Percentiles rank a stretch among this genome's conserved stretches.
Evolutionary conservation across 306 rosid species (phyloP).

Genomic region (Chamaecrista fasciculata): DNA sequence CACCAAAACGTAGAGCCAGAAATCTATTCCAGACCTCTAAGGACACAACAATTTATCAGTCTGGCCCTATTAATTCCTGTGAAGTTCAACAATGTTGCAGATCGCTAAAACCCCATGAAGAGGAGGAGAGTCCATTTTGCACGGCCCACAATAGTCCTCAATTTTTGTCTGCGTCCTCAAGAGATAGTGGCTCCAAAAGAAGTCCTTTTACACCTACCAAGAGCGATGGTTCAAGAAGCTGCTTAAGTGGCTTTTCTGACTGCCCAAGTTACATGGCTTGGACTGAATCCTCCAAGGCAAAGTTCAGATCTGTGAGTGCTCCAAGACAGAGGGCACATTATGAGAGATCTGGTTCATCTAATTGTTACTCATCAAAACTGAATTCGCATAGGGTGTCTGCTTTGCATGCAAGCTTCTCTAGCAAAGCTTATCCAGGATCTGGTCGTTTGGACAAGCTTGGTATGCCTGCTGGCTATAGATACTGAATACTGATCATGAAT

Average conservation of each 20-base stretch:
- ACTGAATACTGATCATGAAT: constrained; percentile 28
- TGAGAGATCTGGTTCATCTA: constrained; percentile 60
- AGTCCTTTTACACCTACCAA: constrained; percentile 68
- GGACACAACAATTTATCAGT: constrained; percentile 50
- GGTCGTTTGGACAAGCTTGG: constrained; percentile 79
- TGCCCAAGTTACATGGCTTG: constrained; percentile 80
- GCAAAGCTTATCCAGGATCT: constrained; percentile 73
- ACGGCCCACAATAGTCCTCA: constrained; percentile 58
- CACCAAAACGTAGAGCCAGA: constrained; percentile 36
- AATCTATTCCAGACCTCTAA: constrained; percentile 44
- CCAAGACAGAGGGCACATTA: constrained; percentile 72
- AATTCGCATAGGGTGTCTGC: constrained; percentile 26
- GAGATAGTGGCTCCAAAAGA: constrained; percentile 41
- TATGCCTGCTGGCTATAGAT: constrained; percentile 57
- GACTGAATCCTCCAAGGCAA: constrained; percentile 80
- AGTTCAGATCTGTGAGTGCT: constrained; percentile 68
- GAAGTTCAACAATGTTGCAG: constrained; percentile 46
- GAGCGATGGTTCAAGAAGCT: constrained; percentile 68
- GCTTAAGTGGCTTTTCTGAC: constrained; percentile 48
- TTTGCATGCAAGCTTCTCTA: constrained; percentile 54
- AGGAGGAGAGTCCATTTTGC: constrained; percentile 50
- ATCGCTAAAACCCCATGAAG: constrained; percentile 38
- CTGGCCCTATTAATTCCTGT: constrained; percentile 43
- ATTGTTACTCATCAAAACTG: constrained; percentile 39
- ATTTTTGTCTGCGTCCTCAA: constrained; percentile 48